Base-by-base conservation (phyloP, 2,329 filamentous ascomycete species). In the Beauveria rudraprayagi region DNA sequence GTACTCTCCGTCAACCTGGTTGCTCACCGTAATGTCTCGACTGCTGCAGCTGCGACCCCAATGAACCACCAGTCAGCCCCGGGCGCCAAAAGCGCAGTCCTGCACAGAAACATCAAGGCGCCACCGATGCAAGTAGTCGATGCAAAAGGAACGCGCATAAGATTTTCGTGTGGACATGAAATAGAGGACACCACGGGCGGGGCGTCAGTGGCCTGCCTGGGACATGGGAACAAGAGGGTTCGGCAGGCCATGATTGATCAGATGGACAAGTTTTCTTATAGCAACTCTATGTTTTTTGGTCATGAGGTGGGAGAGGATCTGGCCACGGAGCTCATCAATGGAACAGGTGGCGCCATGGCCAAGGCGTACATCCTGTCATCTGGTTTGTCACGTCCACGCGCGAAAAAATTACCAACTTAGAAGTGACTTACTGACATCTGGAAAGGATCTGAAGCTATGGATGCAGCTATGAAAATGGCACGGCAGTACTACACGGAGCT, bases 371-470 rank as follows among this genome's bases (percentile, higher is more conserved):
- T 75, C 34, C 68, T 73, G 37, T 70, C 67, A 46, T 75, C 72
- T 41, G 73, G 73, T 74, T 65, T 30, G 68, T 63, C 43, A 22
- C 22, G 11, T 48, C 40, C 19, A 19, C 22, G 41, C 2, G 14
- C 7, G 28, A 14, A 14, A 17, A 10, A 47, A 10, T 3, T 2
- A 2, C 14, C 34, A 16, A 16, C 34, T 37, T 14, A 37, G 11
- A 37, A 16, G 34, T 6, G 14, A n/a, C 9, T 11, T 7, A 46
- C 46, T 28, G 24, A 55, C 61, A 14, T 61, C 28, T 26, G 24
- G 46, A 3, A 5, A 83, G 82, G 83, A 1, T 85, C 84, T n/a
- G 72, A 73, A 51, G 78, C 78, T 0, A 73, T 75, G 55, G 78
- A 81, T 60, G 72, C 77, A 0, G 75, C 74, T 0, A 67, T 81